A percentile compares a stretch with the other conserved stretches of the same genome.
Conservation (phyloP, 768 basidiomycete genomes). For the Steccherinum ochraceum region DNA sequence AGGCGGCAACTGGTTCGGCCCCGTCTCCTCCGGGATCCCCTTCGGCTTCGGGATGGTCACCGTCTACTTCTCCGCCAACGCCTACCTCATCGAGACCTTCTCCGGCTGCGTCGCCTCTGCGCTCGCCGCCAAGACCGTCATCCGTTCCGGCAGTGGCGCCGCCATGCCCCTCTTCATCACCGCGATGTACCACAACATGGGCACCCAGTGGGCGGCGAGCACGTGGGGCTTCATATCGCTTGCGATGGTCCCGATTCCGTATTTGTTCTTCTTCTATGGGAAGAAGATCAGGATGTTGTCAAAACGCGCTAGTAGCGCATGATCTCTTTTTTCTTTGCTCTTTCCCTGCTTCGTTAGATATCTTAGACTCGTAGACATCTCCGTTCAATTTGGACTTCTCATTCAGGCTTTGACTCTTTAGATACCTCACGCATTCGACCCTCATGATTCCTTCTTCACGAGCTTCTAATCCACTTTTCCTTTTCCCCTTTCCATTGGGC, state of each 20-base stretch:
- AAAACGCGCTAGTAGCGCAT: constrained; percentile 21
- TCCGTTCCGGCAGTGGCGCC: constrained; percentile 29
- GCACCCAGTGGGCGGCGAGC: constrained; percentile 33
- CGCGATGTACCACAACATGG: constrained; percentile 34
- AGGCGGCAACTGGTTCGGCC: constrained; percentile 32
- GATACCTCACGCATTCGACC: too few species aligned
- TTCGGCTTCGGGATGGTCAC: constrained; percentile 34
- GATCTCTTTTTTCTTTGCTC: neutral
- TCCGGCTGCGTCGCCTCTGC: constrained; percentile 33
- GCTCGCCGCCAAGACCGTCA: constrained; percentile 33
- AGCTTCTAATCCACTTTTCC: too few species aligned
- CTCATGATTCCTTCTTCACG: too few species aligned
- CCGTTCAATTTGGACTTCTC: too few species aligned
- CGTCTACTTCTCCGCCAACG: constrained; percentile 34
- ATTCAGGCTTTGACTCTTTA: too few species aligned
- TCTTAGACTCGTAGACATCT: too few species aligned
- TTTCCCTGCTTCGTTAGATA: neutral
- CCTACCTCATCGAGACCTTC: constrained; percentile 35
- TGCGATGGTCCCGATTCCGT: constrained; percentile 28
- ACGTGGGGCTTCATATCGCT: constrained; percentile 29
- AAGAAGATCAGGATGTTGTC: constrained; percentile 31
- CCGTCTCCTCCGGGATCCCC: constrained; percentile 28
- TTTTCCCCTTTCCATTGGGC: too few species aligned
- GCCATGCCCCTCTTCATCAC: constrained; percentile 31
- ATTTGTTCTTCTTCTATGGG: constrained; percentile 35